Evolutionary conservation across 73 alveolate genomes (phyloP).

Genomic region (Loxodes magnus): DNA sequence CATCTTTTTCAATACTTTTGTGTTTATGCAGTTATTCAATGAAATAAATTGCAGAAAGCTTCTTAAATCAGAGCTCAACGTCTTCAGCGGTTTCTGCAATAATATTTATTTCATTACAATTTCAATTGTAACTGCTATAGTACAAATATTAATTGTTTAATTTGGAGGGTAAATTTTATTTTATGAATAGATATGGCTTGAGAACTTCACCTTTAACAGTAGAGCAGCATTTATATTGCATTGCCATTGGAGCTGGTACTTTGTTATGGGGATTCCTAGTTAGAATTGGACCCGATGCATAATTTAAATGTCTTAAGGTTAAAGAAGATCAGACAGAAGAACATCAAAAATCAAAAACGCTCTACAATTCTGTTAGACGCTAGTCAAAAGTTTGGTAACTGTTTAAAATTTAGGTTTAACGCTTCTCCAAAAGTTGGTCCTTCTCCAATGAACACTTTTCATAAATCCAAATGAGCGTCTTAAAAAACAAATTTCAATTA

Average conservation of each 20-base stretch:
- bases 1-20: slow-evolving; percentile 70
- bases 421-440: too few relatives aligned
- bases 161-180: slow-evolving; percentile 74
- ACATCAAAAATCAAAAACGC: too few relatives aligned
- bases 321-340: too few relatives aligned
- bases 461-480: too few relatives aligned
- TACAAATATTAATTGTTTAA: slow-evolving; percentile 53
- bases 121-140: slow-evolving; percentile 41
- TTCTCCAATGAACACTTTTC: too few relatives aligned
- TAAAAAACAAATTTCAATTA: too few relatives aligned
- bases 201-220: slow-evolving; percentile 40
- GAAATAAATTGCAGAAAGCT: slow-evolving; percentile 69
- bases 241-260: slow-evolving; percentile 40
- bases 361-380: too few relatives aligned
- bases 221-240: slow-evolving; percentile 52
- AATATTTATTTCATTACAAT: background rate
- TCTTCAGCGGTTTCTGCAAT: slow-evolving; percentile 13
- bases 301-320: background rate
- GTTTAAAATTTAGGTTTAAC: too few relatives aligned
- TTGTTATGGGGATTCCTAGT: slow-evolving; percentile 7
- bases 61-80: slow-evolving; percentile 40
- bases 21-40: slow-evolving; percentile 77
- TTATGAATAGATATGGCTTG: too few relatives aligned
- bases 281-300: background rate
- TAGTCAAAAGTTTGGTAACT: too few relatives aligned